Percentiles rank a stretch among this genome's conserved stretches.
Evolutionary conservation across 1,284 basidiomycete species (phyloP).

Genomic region (Mycosarcoma maydis): DNA sequence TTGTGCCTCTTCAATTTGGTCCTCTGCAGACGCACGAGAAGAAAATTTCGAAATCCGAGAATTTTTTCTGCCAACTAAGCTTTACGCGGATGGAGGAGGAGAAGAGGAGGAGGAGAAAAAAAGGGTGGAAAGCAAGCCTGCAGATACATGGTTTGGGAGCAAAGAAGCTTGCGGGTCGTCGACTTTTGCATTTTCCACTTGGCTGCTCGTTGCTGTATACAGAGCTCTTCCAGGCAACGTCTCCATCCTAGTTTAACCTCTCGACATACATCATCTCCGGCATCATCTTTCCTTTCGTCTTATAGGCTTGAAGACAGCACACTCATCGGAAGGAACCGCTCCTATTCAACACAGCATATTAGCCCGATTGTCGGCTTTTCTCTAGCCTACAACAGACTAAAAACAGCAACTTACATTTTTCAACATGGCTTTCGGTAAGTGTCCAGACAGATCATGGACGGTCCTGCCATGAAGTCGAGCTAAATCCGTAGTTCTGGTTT

Average conservation of each 20-base stretch:
- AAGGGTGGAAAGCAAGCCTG: constrained; percentile 12
- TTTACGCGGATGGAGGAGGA: constrained; percentile 7
- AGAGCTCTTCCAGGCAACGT: constrained; percentile 7
- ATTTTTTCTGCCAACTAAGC: constrained; percentile 27
- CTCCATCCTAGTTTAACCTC: constrained; percentile 5
- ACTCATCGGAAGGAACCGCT: constrained; percentile 1
- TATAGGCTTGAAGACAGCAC: constrained; percentile 1
- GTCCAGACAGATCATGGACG: neutral
- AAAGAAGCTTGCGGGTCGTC: neutral
- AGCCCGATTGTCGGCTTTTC: constrained; percentile 1
- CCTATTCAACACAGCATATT: constrained; percentile 12
- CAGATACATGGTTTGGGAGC: too few relatives aligned
- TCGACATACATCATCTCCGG: neutral
- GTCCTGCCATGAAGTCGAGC: too few relatives aligned
- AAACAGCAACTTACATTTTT: constrained; percentile 7
- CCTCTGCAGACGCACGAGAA: constrained; percentile 34
- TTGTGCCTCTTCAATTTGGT: neutral
- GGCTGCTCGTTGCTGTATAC: neutral
- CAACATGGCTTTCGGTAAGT: constrained; percentile 50
- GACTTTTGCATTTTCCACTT: neutral
- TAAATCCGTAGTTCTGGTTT: too few relatives aligned
- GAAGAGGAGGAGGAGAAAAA: constrained; percentile 9
- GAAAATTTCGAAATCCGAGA: constrained; percentile 43
- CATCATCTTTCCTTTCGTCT: neutral
- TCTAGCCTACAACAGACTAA: constrained; percentile 29